Evolutionary conservation across 257 asterid species (phyloP), one percentile per base, ranked within the genome.

Genomic region (Solanum lycopersicoides): DNA sequence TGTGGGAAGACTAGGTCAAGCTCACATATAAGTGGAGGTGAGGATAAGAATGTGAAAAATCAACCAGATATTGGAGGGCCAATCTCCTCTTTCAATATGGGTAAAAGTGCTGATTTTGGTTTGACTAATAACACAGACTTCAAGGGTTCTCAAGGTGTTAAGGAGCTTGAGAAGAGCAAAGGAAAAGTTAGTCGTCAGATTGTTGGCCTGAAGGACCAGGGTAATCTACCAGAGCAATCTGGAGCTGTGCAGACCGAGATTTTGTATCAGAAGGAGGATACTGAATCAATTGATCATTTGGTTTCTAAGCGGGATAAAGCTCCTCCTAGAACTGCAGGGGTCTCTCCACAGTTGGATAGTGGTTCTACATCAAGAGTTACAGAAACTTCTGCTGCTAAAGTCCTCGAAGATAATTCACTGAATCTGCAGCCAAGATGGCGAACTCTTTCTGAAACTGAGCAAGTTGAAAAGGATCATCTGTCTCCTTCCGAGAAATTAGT

Each of bases 361-460:
- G 89, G 86, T 88, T 88, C 93, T 73, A 92, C 92, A 87, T 92
- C 95, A 56, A 90, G 90, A 92, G 87, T 87, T 86, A 86, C 94
- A 85, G 93, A 88, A 86, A 92, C 91, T 86, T 86, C 91, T 87
- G 92, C 89, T 72, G 89, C 85, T 87, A 90, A 90, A 89, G 96
- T 90, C 76, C n/a, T 65, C 74, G 94, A 84, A 88, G 88, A 90
- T 60, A 90, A 89, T 87, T 87, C 91, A 63, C 87, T 92, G 18
- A 87, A 89, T 88, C 86, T 90, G 77, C 93, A 82, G 88, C 89
- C 90, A 86, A 93, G 92, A 74, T 83, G 68, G 83, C 91, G 85
- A 85, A 89, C 92, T 87, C 59, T 75, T 44, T 76, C 72, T 89
- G 91, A 89, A 87, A 66, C 91, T 73, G 91, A 88, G 89, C 93